Conservation (phyloP, 192 early-diverging fungal genomes). For the Haplosporangium gracile region DNA sequence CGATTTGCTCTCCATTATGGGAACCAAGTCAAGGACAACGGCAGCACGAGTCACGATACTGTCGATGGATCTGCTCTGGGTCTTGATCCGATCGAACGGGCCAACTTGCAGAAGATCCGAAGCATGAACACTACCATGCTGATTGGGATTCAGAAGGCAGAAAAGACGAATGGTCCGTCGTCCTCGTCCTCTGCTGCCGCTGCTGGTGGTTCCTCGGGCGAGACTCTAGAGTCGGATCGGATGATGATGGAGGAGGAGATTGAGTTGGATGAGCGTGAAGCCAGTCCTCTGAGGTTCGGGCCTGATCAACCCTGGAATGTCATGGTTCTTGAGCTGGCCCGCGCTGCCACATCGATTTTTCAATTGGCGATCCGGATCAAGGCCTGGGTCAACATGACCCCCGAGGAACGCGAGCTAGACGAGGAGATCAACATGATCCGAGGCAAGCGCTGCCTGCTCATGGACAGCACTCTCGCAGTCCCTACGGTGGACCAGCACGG, state of each 20-base stretch:
- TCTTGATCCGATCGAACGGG: conserved; percentile 19
- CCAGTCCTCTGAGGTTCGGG: neutral
- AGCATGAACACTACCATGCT: conserved; percentile 52
- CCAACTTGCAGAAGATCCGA: conserved; percentile 44
- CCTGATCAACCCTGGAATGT: conserved; percentile 28
- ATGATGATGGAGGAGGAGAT: neutral
- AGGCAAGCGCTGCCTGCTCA: conserved; percentile 44
- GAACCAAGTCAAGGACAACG: neutral
- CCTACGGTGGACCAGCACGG: conserved; percentile 39
- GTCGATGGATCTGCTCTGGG: neutral
- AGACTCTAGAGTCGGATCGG: neutral
- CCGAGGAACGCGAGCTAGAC: conserved; percentile 35
- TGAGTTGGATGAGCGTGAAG: conserved; percentile 10
- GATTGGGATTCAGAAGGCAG: conserved; percentile 29
- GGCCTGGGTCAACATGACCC: conserved; percentile 45
- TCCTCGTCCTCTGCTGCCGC: neutral
- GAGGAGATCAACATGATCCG: conserved; percentile 48
- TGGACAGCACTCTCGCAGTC: conserved; percentile 34
- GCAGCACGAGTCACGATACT: neutral
- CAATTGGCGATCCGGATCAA: conserved; percentile 51
- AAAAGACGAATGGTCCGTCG: neutral
- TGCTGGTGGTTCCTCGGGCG: neutral
- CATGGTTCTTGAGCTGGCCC: conserved; percentile 46
- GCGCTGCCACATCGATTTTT: conserved; percentile 41
- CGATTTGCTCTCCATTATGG: conserved; percentile 49